Evolutionary conservation across 2,329 filamentous ascomycete genomes (phyloP).

Genomic region (Dothideomycetes sp.): DNA sequence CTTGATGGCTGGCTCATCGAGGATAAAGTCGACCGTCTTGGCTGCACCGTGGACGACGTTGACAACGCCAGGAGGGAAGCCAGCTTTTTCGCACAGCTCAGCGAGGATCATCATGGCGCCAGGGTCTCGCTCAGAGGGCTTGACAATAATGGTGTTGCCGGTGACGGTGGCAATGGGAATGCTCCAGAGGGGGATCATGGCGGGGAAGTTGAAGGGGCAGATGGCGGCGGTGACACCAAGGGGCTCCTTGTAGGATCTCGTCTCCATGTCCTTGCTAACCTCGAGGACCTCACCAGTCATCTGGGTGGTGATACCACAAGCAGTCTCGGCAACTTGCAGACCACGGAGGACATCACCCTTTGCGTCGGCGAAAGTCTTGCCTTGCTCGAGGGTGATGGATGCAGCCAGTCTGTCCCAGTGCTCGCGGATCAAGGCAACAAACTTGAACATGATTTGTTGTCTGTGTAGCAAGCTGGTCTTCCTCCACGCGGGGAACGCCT

Average conservation of each 20-base stretch:
- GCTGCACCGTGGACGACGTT: conserved; percentile 76
- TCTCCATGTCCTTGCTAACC: conserved; percentile 86
- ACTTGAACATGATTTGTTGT: conserved; percentile 76
- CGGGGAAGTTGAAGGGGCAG: conserved; percentile 84
- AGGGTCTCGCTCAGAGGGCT: conserved; percentile 77
- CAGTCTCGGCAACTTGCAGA: conserved; percentile 74
- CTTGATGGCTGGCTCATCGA: conserved; percentile 77
- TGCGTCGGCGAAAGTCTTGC: conserved; percentile 78
- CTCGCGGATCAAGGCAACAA: conserved; percentile 66
- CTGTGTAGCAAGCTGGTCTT: conserved; percentile 58
- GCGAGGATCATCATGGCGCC: conserved; percentile 78
- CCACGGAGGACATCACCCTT: conserved; percentile 72
- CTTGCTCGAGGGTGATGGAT: conserved; percentile 78
- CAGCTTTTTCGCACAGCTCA: conserved; percentile 67
- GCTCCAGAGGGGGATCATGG: conserved; percentile 88
- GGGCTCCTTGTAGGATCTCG: conserved; percentile 69
- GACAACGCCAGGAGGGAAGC: conserved; percentile 70
- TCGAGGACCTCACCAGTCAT: conserved; percentile 76
- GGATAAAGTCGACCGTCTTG: conserved; percentile 73
- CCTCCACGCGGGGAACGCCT: conserved; percentile 61
- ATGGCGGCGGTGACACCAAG: conserved; percentile 73
- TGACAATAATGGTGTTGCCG: conserved; percentile 74
- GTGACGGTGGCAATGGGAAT: conserved; percentile 77
- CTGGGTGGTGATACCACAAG: conserved; percentile 69
- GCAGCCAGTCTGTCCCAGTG: conserved; percentile 78